Evolutionary conservation across 495 filamentous ascomycete genomes (phyloP).

Genomic region (Apodospora peruviana): DNA sequence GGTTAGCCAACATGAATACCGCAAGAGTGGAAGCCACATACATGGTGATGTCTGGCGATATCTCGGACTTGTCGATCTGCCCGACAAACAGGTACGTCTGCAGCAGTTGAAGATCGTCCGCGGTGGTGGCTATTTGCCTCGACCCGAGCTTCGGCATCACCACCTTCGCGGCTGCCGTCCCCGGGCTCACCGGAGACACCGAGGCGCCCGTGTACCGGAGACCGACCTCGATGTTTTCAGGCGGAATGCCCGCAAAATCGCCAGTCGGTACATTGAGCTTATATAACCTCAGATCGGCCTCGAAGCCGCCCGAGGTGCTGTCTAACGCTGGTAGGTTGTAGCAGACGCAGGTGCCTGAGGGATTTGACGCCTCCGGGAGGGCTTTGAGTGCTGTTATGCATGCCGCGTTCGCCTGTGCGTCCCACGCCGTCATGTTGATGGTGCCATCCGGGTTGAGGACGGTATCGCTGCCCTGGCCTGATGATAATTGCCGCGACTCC

Average conservation of each 20-base stretch:
- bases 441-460: conserved; percentile 25
- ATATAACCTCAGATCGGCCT: conserved; percentile 66
- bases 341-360: conserved; percentile 69
- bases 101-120: conserved; percentile 26
- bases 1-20: conserved; percentile 15
- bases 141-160: conserved; percentile 3
- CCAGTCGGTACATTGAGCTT: conserved; percentile 52
- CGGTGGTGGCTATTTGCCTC: neutral
- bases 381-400: conserved; percentile 42
- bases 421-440: conserved; percentile 45
- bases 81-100: conserved; percentile 51
- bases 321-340: conserved; percentile 66
- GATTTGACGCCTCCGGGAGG: conserved; percentile 52
- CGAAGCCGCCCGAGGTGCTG: conserved; percentile 58
- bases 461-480: conserved; percentile 5
- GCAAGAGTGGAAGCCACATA: conserved; percentile 17
- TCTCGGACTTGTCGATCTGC: conserved; percentile 40
- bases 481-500: conserved; percentile 14
- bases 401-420: conserved; percentile 44
- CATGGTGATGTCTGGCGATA: conserved; percentile 34
- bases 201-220: conserved; percentile 56
- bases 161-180: conserved; percentile 13
- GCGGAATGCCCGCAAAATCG: conserved; percentile 51
- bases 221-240: conserved; percentile 50
- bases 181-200: conserved; percentile 36